Conservation (phyloP, 2,329 filamentous ascomycete genomes). For the Cytospora schulzeri region DNA sequence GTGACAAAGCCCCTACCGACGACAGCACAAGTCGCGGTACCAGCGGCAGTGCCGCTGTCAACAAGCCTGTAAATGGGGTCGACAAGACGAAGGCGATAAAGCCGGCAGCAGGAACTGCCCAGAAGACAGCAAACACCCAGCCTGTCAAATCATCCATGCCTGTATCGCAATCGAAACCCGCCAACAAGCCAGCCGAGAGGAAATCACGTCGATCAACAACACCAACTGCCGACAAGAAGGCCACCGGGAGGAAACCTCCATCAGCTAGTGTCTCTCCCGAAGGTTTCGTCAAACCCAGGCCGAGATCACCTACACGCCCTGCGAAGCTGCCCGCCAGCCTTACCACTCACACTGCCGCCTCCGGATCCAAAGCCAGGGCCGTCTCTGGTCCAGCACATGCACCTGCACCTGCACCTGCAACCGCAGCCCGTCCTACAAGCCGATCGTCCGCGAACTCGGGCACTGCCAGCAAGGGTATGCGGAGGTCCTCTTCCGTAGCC, state of each 20-base stretch:
- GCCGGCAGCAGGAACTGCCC: constrained; percentile 9
- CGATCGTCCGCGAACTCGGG: constrained; percentile 36
- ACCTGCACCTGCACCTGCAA: too few species aligned
- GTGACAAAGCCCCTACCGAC: not conserved
- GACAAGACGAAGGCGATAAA: constrained; percentile 13
- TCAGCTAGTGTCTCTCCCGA: constrained; percentile 44
- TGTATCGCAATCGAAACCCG: constrained; percentile 10
- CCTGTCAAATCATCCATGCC: constrained; percentile 7
- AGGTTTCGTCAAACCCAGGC: constrained; percentile 59
- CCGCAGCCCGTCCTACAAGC: constrained; percentile 47
- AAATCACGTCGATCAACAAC: constrained; percentile 17
- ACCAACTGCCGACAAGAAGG: constrained; percentile 17
- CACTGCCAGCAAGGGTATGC: constrained; percentile 38
- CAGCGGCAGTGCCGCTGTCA: not conserved
- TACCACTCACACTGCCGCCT: constrained; percentile 70
- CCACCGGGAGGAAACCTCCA: constrained; percentile 45
- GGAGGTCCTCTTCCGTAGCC: constrained; percentile 49
- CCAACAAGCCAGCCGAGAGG: constrained; percentile 13
- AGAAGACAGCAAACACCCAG: not conserved
- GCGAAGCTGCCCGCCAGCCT: constrained; percentile 67
- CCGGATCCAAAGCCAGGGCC: constrained; percentile 55
- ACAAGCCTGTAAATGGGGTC: constrained; percentile 13
- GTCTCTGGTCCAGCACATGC: constrained; percentile 37
- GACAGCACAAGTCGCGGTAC: not conserved
- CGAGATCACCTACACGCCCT: constrained; percentile 70